Evolutionary conservation across 331 rosid species (phyloP).

Genomic region (Phaseolus coccineus): DNA sequence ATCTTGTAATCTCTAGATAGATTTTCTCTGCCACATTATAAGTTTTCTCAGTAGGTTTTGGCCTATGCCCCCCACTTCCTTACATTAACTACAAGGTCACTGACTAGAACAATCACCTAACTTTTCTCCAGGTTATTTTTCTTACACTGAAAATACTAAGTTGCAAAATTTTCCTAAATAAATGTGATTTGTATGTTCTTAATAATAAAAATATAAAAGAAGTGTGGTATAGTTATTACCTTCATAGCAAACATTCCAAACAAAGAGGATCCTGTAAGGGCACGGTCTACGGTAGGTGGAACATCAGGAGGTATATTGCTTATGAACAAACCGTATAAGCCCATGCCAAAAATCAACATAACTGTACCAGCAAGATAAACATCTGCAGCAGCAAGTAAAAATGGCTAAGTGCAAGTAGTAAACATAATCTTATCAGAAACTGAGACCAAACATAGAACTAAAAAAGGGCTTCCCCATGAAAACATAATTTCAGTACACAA

Average conservation of each 20-base stretch:
- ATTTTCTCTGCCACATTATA: too few species aligned
- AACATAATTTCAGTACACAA: slow-evolving; percentile 7
- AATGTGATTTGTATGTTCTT: not conserved
- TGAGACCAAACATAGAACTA: slow-evolving; percentile 21
- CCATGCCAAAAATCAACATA: slow-evolving; percentile 98
- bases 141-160: not conserved
- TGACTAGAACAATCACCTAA: not conserved
- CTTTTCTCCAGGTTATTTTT: not conserved
- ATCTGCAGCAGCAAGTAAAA: slow-evolving; percentile 65
- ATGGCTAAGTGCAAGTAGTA: slow-evolving; percentile 16
- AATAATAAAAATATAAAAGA: not conserved
- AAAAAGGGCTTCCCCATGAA: slow-evolving; percentile 2
- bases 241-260: slow-evolving; percentile 96
- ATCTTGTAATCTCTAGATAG: too few species aligned
- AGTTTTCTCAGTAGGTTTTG: too few species aligned
- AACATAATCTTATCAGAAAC: slow-evolving; percentile 2
- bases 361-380: slow-evolving; percentile 99
- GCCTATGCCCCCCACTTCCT: too few species aligned
- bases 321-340: slow-evolving; percentile 91
- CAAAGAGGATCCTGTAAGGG: slow-evolving; percentile 83
- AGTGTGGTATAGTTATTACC: slow-evolving; percentile 48
- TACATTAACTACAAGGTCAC: too few species aligned
- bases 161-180: not conserved
- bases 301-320: slow-evolving; percentile 73
- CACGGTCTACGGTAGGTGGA: slow-evolving; percentile 67